A percentile compares a stretch with the other conserved stretches of the same genome.
Evolutionary conservation across 2,329 filamentous ascomycete species (phyloP).

Genomic region (Trichothecium roseum): DNA sequence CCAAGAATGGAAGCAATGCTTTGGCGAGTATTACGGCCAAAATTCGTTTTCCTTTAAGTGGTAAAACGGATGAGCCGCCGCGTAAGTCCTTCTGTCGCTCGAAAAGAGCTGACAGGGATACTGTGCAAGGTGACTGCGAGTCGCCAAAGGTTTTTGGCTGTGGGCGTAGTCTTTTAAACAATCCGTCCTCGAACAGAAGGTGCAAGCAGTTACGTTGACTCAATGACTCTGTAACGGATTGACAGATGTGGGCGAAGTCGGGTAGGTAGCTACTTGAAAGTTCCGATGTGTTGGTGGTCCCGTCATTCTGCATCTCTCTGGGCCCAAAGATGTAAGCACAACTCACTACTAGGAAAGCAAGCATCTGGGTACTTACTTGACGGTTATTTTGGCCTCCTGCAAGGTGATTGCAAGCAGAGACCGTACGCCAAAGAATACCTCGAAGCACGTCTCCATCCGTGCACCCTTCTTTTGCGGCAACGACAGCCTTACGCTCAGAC

Average conservation of each 20-base stretch:
- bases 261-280: background rate
- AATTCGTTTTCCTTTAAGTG: conserved; percentile 11
- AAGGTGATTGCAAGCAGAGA: conserved; percentile 7
- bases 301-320: background rate
- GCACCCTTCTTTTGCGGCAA: background rate
- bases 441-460: conserved; percentile 6
- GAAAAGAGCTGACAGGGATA: conserved; percentile 1
- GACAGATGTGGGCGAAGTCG: conserved; percentile 1
- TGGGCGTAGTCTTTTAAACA: conserved; percentile 1
- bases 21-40: conserved; percentile 8
- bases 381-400: conserved; percentile 11
- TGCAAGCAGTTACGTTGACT: conserved; percentile 1
- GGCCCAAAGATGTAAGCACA: background rate
- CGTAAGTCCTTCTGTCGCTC: background rate
- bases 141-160: background rate
- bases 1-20: conserved; percentile 9
- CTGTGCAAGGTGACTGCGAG: background rate
- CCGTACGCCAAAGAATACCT: conserved; percentile 10
- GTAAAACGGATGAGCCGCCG: conserved; percentile 5
- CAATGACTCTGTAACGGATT: conserved; percentile 1
- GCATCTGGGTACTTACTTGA: conserved; percentile 6
- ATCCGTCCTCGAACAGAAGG: background rate
- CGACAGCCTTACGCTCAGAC: conserved; percentile 2
- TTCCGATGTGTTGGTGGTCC: background rate
- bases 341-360: no score